phyloP scores from a whole-genome alignment of 495 filamentous ascomycete species.

The Sporormia fimetaria region DNA sequence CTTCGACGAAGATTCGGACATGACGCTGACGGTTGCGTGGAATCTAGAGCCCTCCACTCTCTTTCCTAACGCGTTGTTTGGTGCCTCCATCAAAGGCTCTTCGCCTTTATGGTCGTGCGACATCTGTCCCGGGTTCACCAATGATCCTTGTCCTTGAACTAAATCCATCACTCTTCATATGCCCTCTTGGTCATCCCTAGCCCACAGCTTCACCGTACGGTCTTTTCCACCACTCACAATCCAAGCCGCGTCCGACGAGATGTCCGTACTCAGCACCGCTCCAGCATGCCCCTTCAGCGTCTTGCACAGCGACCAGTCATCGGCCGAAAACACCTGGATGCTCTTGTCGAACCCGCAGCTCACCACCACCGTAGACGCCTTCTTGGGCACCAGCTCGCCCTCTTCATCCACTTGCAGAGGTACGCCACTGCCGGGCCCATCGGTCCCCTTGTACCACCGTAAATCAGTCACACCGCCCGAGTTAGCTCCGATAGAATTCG shows the following conservation, averaged over 20 bases:
- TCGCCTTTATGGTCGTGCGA: no score
- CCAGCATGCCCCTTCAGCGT: slow-evolving; percentile 80
- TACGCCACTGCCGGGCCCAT: slow-evolving; percentile 47
- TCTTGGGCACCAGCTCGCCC: slow-evolving; percentile 43
- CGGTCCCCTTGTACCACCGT: slow-evolving; percentile 81
- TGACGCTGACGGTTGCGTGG: no score
- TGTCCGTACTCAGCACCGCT: slow-evolving; percentile 80
- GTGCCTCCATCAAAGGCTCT: no score
- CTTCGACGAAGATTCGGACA: no score
- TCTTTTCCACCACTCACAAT: slow-evolving; percentile 90
- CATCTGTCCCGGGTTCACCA: no score
- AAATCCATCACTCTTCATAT: no score
- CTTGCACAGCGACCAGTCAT: slow-evolving; percentile 89
- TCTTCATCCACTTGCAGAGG: slow-evolving; percentile 50
- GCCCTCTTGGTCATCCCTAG: slow-evolving; percentile 58
- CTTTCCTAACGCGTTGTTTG: no score
- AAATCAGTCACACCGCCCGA: slow-evolving; percentile 84
- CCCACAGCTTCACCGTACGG: slow-evolving; percentile 93
- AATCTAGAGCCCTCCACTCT: no score
- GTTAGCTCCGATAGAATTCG: slow-evolving; percentile 80
- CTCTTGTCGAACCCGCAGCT: slow-evolving; percentile 88
- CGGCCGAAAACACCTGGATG: slow-evolving; percentile 88
- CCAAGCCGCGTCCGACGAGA: slow-evolving; percentile 75
- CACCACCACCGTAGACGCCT: slow-evolving; percentile 80
- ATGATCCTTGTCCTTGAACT: no score